phyloP scores from a whole-genome alignment of 2,329 filamentous ascomycete genomes.

The Aureobasidium mangrovei region DNA sequence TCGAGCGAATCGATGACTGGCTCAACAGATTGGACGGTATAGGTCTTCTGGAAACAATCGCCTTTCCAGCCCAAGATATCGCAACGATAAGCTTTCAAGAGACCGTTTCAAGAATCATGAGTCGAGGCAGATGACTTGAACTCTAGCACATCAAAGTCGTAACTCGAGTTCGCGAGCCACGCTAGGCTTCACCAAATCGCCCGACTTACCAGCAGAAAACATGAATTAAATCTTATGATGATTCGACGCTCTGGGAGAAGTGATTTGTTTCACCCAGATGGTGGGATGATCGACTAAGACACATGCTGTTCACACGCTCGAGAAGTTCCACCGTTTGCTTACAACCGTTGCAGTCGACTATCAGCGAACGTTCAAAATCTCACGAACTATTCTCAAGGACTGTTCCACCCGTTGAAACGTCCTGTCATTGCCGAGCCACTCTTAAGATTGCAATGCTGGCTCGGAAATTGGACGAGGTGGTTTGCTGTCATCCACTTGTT shows the following conservation, averaged over 20 bases:
- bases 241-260: not conserved
- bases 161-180: not conserved
- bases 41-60: not conserved
- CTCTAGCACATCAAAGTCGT: no score
- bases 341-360: conserved; percentile 1
- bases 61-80: not conserved
- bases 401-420: conserved; percentile 4
- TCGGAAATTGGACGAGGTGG: conserved; percentile 4
- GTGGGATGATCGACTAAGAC: not conserved
- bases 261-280: not conserved
- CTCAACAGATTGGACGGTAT: not conserved
- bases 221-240: not conserved
- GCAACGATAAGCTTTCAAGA: not conserved
- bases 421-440: conserved; percentile 4
- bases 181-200: not conserved
- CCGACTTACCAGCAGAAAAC: not conserved
- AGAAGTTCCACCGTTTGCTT: not conserved
- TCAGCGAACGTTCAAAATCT: conserved; percentile 1
- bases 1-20: not conserved
- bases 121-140: no score
- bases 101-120: not conserved
- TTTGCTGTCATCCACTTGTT: not conserved
- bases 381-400: conserved; percentile 6
- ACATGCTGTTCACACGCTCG: not conserved
- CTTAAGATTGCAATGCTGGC: conserved; percentile 6